phyloP scores from a whole-genome alignment of 495 filamentous ascomycete genomes.

The Bombardia bombarda region DNA sequence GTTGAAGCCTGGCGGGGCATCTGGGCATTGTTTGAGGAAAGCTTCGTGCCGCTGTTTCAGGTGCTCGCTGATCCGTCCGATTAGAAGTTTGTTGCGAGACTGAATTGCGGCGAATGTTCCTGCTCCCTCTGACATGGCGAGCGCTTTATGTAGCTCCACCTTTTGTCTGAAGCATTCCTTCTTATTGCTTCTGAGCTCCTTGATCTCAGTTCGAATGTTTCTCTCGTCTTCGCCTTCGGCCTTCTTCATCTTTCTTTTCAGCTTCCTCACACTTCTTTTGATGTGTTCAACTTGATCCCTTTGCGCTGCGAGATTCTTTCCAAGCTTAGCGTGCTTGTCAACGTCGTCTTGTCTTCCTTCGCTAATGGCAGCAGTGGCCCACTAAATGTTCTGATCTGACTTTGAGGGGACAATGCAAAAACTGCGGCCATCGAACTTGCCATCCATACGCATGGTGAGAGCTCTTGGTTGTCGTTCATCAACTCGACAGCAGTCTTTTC shows the following conservation, averaged over 20 bases:
- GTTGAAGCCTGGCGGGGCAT: not conserved
- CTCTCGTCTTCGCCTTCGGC: not conserved
- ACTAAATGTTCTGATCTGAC: conserved; percentile 12
- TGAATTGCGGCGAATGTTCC: not conserved
- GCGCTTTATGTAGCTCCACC: no score
- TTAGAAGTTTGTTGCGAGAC: not conserved
- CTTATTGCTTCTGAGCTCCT: not conserved
- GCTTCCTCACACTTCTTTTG: no score
- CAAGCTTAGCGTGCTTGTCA: not conserved
- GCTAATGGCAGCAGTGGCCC: not conserved
- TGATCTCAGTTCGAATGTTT: not conserved
- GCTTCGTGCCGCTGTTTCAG: conserved; percentile 1
- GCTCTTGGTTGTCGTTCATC: conserved; percentile 17
- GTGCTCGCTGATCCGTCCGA: not conserved
- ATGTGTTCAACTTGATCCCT: no score
- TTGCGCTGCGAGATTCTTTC: not conserved
- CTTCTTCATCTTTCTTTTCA: not conserved
- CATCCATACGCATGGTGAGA: conserved; percentile 19
- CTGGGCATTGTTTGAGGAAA: not conserved
- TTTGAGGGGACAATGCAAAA: conserved; percentile 20
- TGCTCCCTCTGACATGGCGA: no score
- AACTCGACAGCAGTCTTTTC: conserved; percentile 13
- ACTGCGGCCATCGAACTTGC: conserved; percentile 11
- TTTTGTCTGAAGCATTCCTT: not conserved
- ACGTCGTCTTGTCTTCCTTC: not conserved